Percentiles rank a stretch among this genome's conserved stretches.
Evolutionary conservation across 495 filamentous ascomycete genomes (phyloP).

Genomic region (Neurospora terricola): DNA sequence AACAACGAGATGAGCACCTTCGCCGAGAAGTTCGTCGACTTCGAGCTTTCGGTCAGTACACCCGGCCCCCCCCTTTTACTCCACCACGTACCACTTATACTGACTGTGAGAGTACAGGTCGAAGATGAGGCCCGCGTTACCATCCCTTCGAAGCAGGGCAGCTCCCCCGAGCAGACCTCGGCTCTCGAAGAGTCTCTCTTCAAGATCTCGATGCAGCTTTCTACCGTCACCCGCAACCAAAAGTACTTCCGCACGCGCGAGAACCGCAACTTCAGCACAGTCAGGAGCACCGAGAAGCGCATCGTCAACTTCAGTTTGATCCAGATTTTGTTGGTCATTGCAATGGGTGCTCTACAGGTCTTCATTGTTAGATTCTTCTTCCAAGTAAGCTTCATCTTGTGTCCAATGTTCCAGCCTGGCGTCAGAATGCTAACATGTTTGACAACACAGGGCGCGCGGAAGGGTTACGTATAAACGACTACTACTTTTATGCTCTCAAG

Average conservation of each 20-base stretch:
- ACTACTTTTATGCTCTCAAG: neutral
- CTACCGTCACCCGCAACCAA: constrained; percentile 94
- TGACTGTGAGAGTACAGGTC: constrained; percentile 46
- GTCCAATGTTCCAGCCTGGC: neutral
- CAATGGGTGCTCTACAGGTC: constrained; percentile 94
- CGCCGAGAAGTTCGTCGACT: constrained; percentile 96
- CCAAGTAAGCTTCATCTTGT: constrained; percentile 45
- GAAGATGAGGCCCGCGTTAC: constrained; percentile 83
- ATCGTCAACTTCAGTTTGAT: constrained; percentile 98
- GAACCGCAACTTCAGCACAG: constrained; percentile 97
- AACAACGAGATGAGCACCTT: constrained; percentile 98
- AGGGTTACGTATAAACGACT: constrained; percentile 45
- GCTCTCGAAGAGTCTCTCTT: constrained; percentile 90
- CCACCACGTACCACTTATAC: neutral
- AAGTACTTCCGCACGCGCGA: constrained; percentile 99
- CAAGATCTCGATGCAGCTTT: constrained; percentile 87
- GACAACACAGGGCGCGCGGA: constrained; percentile 38
- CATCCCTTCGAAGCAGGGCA: constrained; percentile 84
- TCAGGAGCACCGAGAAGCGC: constrained; percentile 84
- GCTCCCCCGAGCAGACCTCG: constrained; percentile 81
- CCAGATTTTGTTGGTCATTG: constrained; percentile 83
- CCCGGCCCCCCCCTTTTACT: constrained; percentile 1
- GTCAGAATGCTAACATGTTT: constrained; percentile 9
- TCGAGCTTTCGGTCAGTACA: constrained; percentile 80
- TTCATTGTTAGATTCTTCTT: constrained; percentile 99